Percentiles rank a stretch among this genome's conserved stretches.
These are phyloP conservation scores for Trichophyton schoenleinii DNA, from an alignment of 2,329 filamentous ascomycete species.

Conservation along the genomic window DNA sequence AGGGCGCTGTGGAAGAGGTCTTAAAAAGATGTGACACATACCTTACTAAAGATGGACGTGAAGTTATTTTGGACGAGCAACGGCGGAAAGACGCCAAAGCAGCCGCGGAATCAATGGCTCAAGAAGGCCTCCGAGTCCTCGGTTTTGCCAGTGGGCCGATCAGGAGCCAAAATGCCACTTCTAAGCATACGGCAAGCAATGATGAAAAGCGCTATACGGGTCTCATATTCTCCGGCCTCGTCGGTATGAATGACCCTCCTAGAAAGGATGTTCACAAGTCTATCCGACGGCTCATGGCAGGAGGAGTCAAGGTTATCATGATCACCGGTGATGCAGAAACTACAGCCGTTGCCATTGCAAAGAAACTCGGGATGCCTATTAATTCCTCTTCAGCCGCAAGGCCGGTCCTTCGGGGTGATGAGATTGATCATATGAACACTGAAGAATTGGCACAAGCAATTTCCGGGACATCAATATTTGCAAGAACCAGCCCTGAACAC, in stretches of 20 bases:
- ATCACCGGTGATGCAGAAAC: constrained; percentile 95
- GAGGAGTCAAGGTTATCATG: constrained; percentile 96
- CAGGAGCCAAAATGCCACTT: constrained; percentile 34
- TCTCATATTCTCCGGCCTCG: constrained; percentile 78
- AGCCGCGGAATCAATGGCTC: constrained; percentile 76
- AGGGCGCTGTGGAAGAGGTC: constrained; percentile 82
- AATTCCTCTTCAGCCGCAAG: constrained; percentile 42
- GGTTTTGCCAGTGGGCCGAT: constrained; percentile 81
- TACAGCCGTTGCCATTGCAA: constrained; percentile 86
- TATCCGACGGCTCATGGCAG: constrained; percentile 79
- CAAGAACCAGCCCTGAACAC: constrained; percentile 89
- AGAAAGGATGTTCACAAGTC: constrained; percentile 79
- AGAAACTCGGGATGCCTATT: constrained; percentile 87
- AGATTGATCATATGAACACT: constrained; percentile 86
- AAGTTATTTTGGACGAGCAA: constrained; percentile 69
- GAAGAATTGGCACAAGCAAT: constrained; percentile 74
- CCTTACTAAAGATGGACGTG: constrained; percentile 69
- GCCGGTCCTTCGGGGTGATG: constrained; percentile 71
- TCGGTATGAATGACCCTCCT: constrained; percentile 96
- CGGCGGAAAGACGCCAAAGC: constrained; percentile 61
- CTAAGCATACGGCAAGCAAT: constrained; percentile 42
- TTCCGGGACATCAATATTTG: constrained; percentile 83
- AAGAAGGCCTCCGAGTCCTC: constrained; percentile 77
- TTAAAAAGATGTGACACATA: constrained; percentile 83
- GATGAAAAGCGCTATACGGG: constrained; percentile 68